Base-by-base conservation (phyloP, 345 rosid genomes). In the Gossypium stocksii region DNA sequence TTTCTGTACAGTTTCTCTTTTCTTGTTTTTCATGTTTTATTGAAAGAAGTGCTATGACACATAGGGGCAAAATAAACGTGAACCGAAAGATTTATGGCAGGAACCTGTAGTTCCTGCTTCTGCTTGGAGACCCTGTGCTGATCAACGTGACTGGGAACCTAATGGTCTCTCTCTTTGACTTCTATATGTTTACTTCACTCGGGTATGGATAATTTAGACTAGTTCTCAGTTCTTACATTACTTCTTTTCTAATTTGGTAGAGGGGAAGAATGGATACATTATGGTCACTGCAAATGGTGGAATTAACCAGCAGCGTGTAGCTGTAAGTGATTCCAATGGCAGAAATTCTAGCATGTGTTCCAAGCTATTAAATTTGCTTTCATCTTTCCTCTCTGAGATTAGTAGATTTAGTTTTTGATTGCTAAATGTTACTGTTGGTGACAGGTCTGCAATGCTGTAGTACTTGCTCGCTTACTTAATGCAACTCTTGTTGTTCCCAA, bases 211-310 rank as follows among this genome's bases (percentile, higher is more conserved):
- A 2, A 11, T 20, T 43, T 45, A 58, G 61, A 12, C 7, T 63
- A 73, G 41, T 66, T 46, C 70, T 77, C 7, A 66, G 46, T 69
- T 57, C 72, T 79, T 7, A 66, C 75, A n/a, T 51, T 20, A 14
- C 34, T 67, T 25, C 54, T 75, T 78, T 56, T 73, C 53, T 41
- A 79, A 49, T 72, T 38, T 59, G 25, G n/a, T 70, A 93, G 99
- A 85, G 68, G 97, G 93, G 53, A 88, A 82, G 53, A 95, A 91
- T 63, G 99, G 99, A 81, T 95, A 93, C 82, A 85, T 95, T 70
- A 76, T 89, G 88, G 80, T 93, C 70, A 95, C 99, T 74, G 98
- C 98, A 76, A 95, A 95, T 86, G 99, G 99, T 73, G 99, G 99
- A 22, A 88, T 95, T 52, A 95, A 90, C 80, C 99, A 95, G 89